Base-by-base conservation (phyloP, 1,139 yeast species). In the Blastobotrys elegans region DNA sequence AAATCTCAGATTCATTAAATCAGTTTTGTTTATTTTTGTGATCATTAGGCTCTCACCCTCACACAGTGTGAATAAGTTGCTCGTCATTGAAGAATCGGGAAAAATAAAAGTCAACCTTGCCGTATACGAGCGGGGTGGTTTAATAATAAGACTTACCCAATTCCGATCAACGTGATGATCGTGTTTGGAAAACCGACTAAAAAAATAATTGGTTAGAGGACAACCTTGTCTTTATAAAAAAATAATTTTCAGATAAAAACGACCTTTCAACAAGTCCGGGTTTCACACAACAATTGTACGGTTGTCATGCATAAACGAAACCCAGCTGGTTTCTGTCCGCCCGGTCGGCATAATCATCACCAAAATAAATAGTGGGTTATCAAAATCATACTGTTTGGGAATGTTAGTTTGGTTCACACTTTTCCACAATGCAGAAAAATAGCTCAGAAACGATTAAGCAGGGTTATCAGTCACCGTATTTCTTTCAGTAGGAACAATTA, bases 401-500 rank as follows among this genome's bases (percentile, higher is more conserved):
- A 3, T 37, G 34, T 39, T 39, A 27, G 43, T 27, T 21, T 11
- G 14, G 32, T 13, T 37, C 10, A 37, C 10, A 13, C 21, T 20
- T 37, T 17, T 4, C 13, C 13, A 4, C 16, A 37, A 22, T 37
- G 4, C 29, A 30, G 5, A 40, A 18, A 21, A 40, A 30, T 24
- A 27, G 8, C 62, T 62, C 65, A 62, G 60, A 56, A 54, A 56
- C 54, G 57, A 58, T 59, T 59, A 57, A 58, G 31, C 46, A 50
- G 47, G 39, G 40, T 59, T 62, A 53, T 55, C 64, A 57, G 44
- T 41, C 49, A 49, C 33, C 27, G 39, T 39, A 27, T n/a, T n/a
- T n/a, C 40, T 34, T 43, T 56, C 55, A 53, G 67, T 55, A 62
- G 67, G 66, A 63, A 63, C 67, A 62, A 63, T 62, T 63, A 64